Evolutionary conservation across 2,329 filamentous ascomycete species (phyloP).

Genomic region (Colletotrichum sp.): DNA sequence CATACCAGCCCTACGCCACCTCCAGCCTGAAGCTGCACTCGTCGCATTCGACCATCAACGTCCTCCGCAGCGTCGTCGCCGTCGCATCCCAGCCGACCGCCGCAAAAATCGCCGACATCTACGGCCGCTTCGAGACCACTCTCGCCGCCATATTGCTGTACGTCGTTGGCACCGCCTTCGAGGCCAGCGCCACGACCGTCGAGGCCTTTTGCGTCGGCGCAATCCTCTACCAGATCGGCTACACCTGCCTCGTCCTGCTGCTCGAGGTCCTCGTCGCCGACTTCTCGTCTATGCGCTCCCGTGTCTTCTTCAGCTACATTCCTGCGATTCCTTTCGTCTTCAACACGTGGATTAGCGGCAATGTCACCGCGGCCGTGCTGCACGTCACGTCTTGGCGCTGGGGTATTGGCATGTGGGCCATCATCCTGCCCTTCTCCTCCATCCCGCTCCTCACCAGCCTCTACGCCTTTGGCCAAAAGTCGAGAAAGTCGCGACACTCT

Average conservation of each 20-base stretch:
- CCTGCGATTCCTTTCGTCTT: constrained; percentile 63
- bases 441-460: constrained; percentile 55
- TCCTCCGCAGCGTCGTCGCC: constrained; percentile 63
- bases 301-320: constrained; percentile 68
- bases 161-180: constrained; percentile 57
- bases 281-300: constrained; percentile 62
- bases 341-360: constrained; percentile 69
- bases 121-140: constrained; percentile 66
- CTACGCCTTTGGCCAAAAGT: constrained; percentile 45
- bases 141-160: constrained; percentile 62
- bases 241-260: constrained; percentile 61
- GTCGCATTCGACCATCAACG: constrained; percentile 62
- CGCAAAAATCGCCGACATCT: constrained; percentile 67
- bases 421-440: constrained; percentile 63
- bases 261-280: constrained; percentile 68
- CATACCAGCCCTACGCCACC: constrained; percentile 62
- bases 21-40: constrained; percentile 57
- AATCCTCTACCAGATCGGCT: constrained; percentile 64
- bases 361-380: constrained; percentile 58
- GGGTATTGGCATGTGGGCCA: constrained; percentile 69
- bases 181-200: constrained; percentile 53
- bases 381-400: constrained; percentile 60
- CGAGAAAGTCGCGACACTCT: constrained; percentile 32
- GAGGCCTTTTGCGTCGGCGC: constrained; percentile 58
- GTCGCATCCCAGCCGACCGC: constrained; percentile 63